A percentile compares a stretch with the other conserved stretches of the same genome.
Conservation (phyloP, 768 basidiomycete genomes). For the Mycena sanguinolenta region DNA sequence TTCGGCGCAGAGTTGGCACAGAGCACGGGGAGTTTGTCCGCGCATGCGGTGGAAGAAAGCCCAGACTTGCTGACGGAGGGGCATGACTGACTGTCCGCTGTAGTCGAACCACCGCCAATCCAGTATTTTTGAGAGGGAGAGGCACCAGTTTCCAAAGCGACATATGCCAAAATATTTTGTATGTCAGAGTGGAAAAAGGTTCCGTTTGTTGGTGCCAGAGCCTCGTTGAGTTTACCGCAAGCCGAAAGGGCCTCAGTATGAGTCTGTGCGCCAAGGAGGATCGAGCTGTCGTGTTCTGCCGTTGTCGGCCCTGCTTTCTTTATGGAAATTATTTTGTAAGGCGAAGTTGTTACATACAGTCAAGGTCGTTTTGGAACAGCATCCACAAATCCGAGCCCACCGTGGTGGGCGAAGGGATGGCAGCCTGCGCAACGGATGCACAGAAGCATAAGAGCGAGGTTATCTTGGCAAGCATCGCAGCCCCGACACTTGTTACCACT, state of each 20-base stretch:
- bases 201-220: slow-evolving; percentile 28
- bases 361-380: slow-evolving; percentile 35
- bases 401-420: slow-evolving; percentile 5
- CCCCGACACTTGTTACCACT: not conserved
- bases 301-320: slow-evolving; percentile 22
- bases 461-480: slow-evolving; percentile 22
- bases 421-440: slow-evolving; percentile 1
- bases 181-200: slow-evolving; percentile 35
- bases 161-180: slow-evolving; percentile 16
- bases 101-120: slow-evolving; percentile 29
- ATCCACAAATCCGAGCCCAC: slow-evolving; percentile 35
- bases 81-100: slow-evolving; percentile 19
- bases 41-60: slow-evolving; percentile 22
- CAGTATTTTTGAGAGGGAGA: slow-evolving; percentile 32
- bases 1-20: slow-evolving; percentile 37
- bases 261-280: slow-evolving; percentile 26
- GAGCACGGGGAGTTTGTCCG: slow-evolving; percentile 27
- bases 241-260: slow-evolving; percentile 24
- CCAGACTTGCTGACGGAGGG: slow-evolving; percentile 23
- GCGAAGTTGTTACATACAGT: slow-evolving; percentile 15
- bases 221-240: slow-evolving; percentile 32
- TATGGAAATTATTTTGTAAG: not conserved
- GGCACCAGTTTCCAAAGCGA: slow-evolving; percentile 26
- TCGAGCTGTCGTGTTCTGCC: slow-evolving; percentile 27
- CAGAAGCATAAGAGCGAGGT: not conserved